These are phyloP conservation scores for Hyaloperonospora brassicae DNA, from an alignment of 352 stramenopile genomes.

Conservation along the genomic window DNA sequence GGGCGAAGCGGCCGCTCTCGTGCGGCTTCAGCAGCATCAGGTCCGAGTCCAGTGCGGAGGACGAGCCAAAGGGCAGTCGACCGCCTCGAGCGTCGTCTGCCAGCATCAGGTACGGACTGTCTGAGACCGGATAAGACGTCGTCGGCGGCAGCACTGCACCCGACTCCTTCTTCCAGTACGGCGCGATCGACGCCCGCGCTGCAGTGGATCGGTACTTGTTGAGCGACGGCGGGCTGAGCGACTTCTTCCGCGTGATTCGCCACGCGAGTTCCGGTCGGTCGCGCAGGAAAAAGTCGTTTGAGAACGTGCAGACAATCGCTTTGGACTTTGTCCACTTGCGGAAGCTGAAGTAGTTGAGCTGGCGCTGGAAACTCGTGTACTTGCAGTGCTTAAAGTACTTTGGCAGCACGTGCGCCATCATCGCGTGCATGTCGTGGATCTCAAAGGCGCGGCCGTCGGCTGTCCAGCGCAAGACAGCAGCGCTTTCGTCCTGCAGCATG, in stretches of 20 bases:
- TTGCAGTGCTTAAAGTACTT: constrained; percentile 93
- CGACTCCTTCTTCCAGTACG: constrained; percentile 18
- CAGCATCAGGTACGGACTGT: constrained; percentile 12
- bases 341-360: constrained; percentile 94
- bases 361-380: constrained; percentile 90
- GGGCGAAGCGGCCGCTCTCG: constrained; percentile 12
- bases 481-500: constrained; percentile 56
- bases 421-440: constrained; percentile 69
- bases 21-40: constrained; percentile 34
- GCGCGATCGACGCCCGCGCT: constrained; percentile 11
- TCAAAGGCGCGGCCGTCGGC: constrained; percentile 55
- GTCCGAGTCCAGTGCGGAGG: constrained; percentile 18
- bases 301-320: constrained; percentile 67
- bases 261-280: constrained; percentile 58
- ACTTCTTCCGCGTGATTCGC: constrained; percentile 65
- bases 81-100: constrained; percentile 4
- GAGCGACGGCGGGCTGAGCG: constrained; percentile 20
- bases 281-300: constrained; percentile 64
- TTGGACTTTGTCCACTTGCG: constrained; percentile 85
- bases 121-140: constrained; percentile 7
- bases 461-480: constrained; percentile 52
- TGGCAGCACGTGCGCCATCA: constrained; percentile 82
- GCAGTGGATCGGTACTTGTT: constrained; percentile 8
- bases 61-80: constrained; percentile 14
- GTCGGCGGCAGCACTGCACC: constrained; percentile 4